phyloP scores from a whole-genome alignment of 805 yeast genomes.

The Lachancea waltii region DNA sequence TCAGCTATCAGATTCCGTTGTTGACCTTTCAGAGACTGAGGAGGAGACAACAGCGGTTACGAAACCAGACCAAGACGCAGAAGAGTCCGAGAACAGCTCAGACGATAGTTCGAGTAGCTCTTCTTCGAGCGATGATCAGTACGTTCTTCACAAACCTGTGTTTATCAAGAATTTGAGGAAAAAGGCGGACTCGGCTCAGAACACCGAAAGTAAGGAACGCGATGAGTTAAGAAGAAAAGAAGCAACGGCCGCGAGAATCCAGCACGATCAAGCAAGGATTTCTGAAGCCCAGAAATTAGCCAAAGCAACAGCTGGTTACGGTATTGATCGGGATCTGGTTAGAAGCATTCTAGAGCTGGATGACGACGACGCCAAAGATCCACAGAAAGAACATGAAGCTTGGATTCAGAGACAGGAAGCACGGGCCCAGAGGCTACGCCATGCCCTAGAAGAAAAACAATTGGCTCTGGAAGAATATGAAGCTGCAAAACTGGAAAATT shows the following conservation, averaged over 20 bases:
- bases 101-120: constrained; percentile 5
- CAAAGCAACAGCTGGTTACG: constrained; percentile 7
- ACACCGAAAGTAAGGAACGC: not conserved
- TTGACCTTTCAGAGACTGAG: no score
- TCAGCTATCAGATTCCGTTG: no score
- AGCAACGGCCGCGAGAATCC: not conserved
- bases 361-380: constrained; percentile 25
- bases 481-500: constrained; percentile 14
- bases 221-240: no score
- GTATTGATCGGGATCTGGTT: constrained; percentile 24
- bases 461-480: constrained; percentile 24
- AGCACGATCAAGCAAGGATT: constrained; percentile 2
- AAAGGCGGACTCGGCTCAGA: not conserved
- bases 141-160: constrained; percentile 24
- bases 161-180: constrained; percentile 15
- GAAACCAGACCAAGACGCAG: not conserved
- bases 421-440: constrained; percentile 20
- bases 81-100: not conserved
- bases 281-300: not conserved
- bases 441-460: constrained; percentile 21
- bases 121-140: constrained; percentile 17
- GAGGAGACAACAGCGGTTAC: constrained; percentile 5
- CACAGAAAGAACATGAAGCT: constrained; percentile 17
- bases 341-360: constrained; percentile 17
- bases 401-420: constrained; percentile 23